These are phyloP conservation scores for Penicillium sp. DNA, from an alignment of 2,329 filamentous ascomycete genomes.

Conservation along the genomic window DNA sequence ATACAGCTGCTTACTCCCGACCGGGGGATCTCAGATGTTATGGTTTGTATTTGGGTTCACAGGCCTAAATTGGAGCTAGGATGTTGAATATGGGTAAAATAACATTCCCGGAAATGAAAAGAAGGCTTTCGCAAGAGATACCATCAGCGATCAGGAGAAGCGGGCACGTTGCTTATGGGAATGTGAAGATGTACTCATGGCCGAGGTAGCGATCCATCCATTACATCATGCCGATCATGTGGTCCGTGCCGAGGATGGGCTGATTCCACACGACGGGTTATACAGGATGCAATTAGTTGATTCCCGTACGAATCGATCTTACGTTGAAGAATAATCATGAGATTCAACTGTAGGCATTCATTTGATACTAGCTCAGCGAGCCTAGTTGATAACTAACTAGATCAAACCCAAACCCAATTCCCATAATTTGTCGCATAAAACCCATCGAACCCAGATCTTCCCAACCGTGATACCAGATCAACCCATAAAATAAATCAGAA, in stretches of 20 bases:
- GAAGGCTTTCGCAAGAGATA: background rate
- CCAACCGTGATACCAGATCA: background rate
- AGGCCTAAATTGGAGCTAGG: background rate
- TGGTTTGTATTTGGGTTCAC: slow-evolving; percentile 58
- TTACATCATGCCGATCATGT: slow-evolving; percentile 29
- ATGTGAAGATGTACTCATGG: slow-evolving; percentile 16
- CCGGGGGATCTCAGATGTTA: background rate
- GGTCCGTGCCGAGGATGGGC: slow-evolving; percentile 12
- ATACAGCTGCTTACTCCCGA: background rate
- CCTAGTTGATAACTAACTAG: slow-evolving; percentile 8
- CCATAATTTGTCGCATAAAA: slow-evolving; percentile 4
- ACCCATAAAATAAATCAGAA: slow-evolving; percentile 6
- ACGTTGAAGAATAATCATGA: background rate
- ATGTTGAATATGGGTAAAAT: background rate
- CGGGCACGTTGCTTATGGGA: slow-evolving; percentile 3
- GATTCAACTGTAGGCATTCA: slow-evolving; percentile 1
- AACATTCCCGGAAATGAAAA: background rate
- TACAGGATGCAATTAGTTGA: background rate
- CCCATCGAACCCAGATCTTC: slow-evolving; percentile 1
- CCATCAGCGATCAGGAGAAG: background rate
- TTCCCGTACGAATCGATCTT: background rate
- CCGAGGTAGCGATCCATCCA: slow-evolving; percentile 23
- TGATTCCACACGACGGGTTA: background rate
- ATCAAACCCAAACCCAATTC: slow-evolving; percentile 13
- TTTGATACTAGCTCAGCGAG: slow-evolving; percentile 3